phyloP scores from a whole-genome alignment of 805 yeast species.

The Ogataea chonburiensis region DNA sequence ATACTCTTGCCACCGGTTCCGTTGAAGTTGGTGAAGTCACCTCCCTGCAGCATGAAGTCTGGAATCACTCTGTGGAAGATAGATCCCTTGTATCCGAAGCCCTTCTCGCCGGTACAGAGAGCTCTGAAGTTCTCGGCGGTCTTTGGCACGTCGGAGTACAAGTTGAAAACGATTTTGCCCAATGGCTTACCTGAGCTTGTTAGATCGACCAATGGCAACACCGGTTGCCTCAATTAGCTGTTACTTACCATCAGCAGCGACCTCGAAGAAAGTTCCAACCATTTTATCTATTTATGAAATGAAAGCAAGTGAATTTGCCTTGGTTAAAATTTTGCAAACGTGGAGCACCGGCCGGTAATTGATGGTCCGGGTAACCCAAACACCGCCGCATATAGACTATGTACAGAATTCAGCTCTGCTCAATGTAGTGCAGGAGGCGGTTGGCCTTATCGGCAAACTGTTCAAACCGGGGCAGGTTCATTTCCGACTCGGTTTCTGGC shows the following conservation, averaged over 20 bases:
- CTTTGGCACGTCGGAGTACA: conserved; percentile 87
- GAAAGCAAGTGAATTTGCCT: conserved; percentile 10
- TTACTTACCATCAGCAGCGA: conserved; percentile 38
- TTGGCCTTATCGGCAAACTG: conserved; percentile 9
- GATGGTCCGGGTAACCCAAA: conserved; percentile 10
- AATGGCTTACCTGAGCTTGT: conserved; percentile 31
- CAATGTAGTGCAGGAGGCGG: conserved; percentile 17
- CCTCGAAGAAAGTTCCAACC: conserved; percentile 41
- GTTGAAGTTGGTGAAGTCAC: conserved; percentile 81
- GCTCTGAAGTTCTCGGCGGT: conserved; percentile 82
- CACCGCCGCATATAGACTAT: too few species aligned
- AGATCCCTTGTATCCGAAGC: conserved; percentile 82
- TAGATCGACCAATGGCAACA: neutral
- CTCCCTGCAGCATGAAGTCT: conserved; percentile 95
- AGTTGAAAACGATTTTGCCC: conserved; percentile 74
- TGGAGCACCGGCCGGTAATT: conserved; percentile 1
- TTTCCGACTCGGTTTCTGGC: conserved; percentile 11
- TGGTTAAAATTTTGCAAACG: conserved; percentile 11
- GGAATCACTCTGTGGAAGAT: conserved; percentile 97
- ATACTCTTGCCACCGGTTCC: conserved; percentile 94
- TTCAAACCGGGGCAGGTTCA: conserved; percentile 13
- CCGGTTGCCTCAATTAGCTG: conserved; percentile 4
- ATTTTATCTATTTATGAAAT: conserved; percentile 9
- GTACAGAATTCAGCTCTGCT: conserved; percentile 2
- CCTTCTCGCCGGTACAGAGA: conserved; percentile 88